Percentiles rank a stretch among this genome's conserved stretches.
These are phyloP conservation scores for Grigorovia transvaalensis DNA, from an alignment of 805 yeast genomes.

Conservation along the genomic window DNA sequence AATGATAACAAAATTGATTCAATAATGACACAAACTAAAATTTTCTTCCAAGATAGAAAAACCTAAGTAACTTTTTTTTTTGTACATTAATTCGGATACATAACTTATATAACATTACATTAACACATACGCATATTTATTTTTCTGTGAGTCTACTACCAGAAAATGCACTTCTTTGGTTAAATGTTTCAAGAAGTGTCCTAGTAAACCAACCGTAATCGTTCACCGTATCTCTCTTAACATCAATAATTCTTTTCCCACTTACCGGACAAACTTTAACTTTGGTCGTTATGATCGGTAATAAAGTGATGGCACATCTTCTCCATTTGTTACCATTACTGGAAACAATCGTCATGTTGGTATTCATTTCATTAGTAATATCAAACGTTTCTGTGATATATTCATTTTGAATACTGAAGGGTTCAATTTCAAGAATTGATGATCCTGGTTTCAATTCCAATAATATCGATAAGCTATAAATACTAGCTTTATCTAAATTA, in stretches of 20 bases:
- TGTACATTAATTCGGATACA: no score
- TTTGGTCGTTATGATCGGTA: slow-evolving; percentile 30
- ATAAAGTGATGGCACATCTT: slow-evolving; percentile 30
- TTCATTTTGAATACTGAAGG: slow-evolving; percentile 15
- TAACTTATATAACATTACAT: no score
- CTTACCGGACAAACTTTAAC: slow-evolving; percentile 31
- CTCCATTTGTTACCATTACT: slow-evolving; percentile 28
- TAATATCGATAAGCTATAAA: slow-evolving; percentile 14
- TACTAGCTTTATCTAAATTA: slow-evolving; percentile 20
- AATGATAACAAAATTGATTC: slow-evolving; percentile 9
- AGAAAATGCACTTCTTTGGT: slow-evolving; percentile 20
- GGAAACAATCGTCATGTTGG: slow-evolving; percentile 16
- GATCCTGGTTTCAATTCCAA: slow-evolving; percentile 6
- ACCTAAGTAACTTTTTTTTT: neutral
- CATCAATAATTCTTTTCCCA: slow-evolving; percentile 22
- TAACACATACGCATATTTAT: neutral
- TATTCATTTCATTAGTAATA: slow-evolving; percentile 3
- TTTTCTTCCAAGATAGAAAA: slow-evolving; percentile 12
- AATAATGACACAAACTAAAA: slow-evolving; percentile 15
- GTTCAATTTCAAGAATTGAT: slow-evolving; percentile 1
- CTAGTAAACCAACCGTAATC: slow-evolving; percentile 29
- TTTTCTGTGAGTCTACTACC: slow-evolving; percentile 13
- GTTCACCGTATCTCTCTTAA: slow-evolving; percentile 17
- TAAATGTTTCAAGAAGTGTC: slow-evolving; percentile 18
- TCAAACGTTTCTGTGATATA: slow-evolving; percentile 23